These are phyloP conservation scores for Phytophthora hybrid DNA, from an alignment of 352 stramenopile genomes.

Conservation along the genomic window DNA sequence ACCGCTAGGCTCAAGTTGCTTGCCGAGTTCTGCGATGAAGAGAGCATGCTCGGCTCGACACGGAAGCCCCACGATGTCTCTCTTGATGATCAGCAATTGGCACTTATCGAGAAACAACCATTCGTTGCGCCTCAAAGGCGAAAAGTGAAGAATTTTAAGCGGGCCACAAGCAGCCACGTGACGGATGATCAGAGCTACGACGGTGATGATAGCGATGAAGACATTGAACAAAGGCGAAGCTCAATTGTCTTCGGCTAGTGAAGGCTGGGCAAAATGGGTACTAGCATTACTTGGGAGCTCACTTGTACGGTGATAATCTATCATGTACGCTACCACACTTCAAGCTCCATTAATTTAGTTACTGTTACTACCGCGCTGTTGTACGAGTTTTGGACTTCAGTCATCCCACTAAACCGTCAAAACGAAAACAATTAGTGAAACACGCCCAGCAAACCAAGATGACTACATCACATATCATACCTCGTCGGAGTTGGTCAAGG, in stretches of 20 bases:
- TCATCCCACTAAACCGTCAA: slow-evolving; percentile 33
- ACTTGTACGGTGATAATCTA: slow-evolving; percentile 26
- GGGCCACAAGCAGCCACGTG: neutral
- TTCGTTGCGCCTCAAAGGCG: neutral
- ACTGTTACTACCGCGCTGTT: slow-evolving; percentile 5
- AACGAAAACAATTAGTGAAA: slow-evolving; percentile 12
- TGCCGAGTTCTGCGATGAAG: slow-evolving; percentile 84
- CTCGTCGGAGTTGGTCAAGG: slow-evolving; percentile 68
- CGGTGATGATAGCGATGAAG: slow-evolving; percentile 20
- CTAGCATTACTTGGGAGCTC: slow-evolving; percentile 15
- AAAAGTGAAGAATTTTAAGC: slow-evolving; percentile 2
- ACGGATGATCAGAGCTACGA: slow-evolving; percentile 15
- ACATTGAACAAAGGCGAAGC: slow-evolving; percentile 26
- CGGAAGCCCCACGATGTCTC: slow-evolving; percentile 26
- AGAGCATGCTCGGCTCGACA: slow-evolving; percentile 68
- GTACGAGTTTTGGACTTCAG: slow-evolving; percentile 8
- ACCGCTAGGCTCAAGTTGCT: slow-evolving; percentile 74
- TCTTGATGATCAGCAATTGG: slow-evolving; percentile 7
- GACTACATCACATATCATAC: slow-evolving; percentile 18
- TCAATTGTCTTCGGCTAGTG: slow-evolving; percentile 57
- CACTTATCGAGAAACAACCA: slow-evolving; percentile 9
- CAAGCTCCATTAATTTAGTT: slow-evolving; percentile 24
- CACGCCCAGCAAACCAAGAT: neutral
- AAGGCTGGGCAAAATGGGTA: slow-evolving; percentile 11
- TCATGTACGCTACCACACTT: slow-evolving; percentile 23